phyloP scores from a whole-genome alignment of 2,329 filamentous ascomycete species.

The Fusarium aywerte region DNA sequence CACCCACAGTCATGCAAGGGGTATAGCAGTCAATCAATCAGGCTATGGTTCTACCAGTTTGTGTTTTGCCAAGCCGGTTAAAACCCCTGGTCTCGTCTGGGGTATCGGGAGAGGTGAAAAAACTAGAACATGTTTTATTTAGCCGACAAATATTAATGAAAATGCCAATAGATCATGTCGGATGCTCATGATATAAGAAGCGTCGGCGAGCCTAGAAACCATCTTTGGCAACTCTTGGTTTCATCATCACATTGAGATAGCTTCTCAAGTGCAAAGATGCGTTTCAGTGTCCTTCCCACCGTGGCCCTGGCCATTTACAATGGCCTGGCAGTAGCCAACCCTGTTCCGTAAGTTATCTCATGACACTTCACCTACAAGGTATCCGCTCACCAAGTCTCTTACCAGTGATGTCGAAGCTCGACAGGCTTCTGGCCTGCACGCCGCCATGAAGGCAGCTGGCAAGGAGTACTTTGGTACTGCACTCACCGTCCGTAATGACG shows the following conservation, averaged over 20 bases:
- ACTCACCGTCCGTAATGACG: constrained; percentile 10
- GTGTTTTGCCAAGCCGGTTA: constrained; percentile 11
- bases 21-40: background rate
- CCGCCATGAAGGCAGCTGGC: constrained; percentile 13
- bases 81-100: constrained; percentile 1
- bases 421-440: constrained; percentile 1
- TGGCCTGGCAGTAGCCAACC: constrained; percentile 2
- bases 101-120: background rate
- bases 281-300: constrained; percentile 13
- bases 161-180: background rate
- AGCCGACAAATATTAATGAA: background rate
- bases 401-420: background rate
- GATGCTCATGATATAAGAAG: background rate
- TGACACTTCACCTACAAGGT: rapidly evolving
- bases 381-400: too few relatives aligned
- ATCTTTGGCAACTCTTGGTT: background rate
- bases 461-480: constrained; percentile 24
- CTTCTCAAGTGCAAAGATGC: constrained; percentile 4
- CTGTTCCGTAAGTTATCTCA: constrained; percentile 1
- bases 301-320: constrained; percentile 11
- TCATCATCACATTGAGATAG: background rate
- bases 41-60: too few relatives aligned
- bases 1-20: background rate
- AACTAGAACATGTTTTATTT: background rate
- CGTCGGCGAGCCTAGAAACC: rapidly evolving